Evolutionary conservation across 352 stramenopile species (phyloP).

Genomic region (Globisporangium alternatum): DNA sequence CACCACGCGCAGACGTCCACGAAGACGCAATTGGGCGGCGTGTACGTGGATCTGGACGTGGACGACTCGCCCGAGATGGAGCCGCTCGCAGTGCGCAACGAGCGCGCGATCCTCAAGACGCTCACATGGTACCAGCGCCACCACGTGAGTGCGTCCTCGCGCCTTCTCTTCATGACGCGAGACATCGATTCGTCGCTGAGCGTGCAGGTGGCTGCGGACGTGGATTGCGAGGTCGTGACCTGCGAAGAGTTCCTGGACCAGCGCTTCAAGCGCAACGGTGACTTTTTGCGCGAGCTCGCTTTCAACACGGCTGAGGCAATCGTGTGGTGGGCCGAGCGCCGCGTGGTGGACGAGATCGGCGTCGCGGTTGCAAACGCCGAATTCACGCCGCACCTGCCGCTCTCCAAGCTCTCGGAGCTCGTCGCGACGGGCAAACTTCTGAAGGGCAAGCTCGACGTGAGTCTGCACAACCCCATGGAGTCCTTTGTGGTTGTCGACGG

Average conservation of each 20-base stretch:
- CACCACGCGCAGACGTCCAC: slow-evolving; percentile 62
- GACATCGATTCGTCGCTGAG: slow-evolving; percentile 42
- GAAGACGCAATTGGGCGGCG: slow-evolving; percentile 22
- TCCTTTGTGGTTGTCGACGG: slow-evolving; percentile 62
- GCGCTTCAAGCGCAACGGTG: slow-evolving; percentile 30
- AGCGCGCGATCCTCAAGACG: slow-evolving; percentile 51
- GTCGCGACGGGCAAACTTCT: slow-evolving; percentile 31
- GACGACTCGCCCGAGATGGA: slow-evolving; percentile 31
- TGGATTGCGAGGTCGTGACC: slow-evolving; percentile 49
- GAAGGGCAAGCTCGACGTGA: slow-evolving; percentile 65
- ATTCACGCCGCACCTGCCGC: slow-evolving; percentile 52
- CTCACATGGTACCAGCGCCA: slow-evolving; percentile 58
- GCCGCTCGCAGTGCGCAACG: slow-evolving; percentile 32
- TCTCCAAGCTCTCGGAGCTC: slow-evolving; percentile 33
- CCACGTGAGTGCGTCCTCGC: slow-evolving; percentile 33
- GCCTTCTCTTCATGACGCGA: slow-evolving; percentile 58
- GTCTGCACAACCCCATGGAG: slow-evolving; percentile 67
- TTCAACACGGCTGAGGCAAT: slow-evolving; percentile 60
- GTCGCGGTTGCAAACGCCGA: slow-evolving; percentile 28
- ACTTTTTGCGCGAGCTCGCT: slow-evolving; percentile 56
- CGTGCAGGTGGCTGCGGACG: slow-evolving; percentile 29
- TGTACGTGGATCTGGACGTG: slow-evolving; percentile 18
- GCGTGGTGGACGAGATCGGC: slow-evolving; percentile 18
- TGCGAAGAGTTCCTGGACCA: slow-evolving; percentile 51
- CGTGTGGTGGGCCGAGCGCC: slow-evolving; percentile 39